Base-by-base conservation (phyloP, 805 yeast genomes). In the Huiozyma naganishii region DNA sequence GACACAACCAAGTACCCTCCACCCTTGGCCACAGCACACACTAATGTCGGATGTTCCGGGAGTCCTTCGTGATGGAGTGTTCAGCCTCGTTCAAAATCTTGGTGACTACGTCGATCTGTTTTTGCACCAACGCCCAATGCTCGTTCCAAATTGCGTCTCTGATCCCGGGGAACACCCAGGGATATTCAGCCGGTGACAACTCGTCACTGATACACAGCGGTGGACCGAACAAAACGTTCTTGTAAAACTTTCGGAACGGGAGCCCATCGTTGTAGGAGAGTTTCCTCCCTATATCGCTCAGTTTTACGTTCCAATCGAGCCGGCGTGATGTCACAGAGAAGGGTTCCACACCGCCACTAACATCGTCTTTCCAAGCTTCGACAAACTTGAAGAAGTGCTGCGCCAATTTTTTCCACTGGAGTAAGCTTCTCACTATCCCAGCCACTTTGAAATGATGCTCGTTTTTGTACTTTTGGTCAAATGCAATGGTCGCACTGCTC, bases 251-350 rank as follows among this genome's bases (percentile, higher is more conserved):
- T 30, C 95, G 68, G 4, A 62, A 53, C 4, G 69, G 69, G 1
- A 73, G 53, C 1, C 74, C 74, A 10, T 65, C 66, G 2, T 65
- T 58, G 9, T 66, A 57, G 7, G 79, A 52, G 46, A 81, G 69
- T 7, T 65, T 60, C 48, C 72, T 74, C 49, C 77, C 80, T 45
- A 83, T 67, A 7, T 64, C 54, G 6, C 73, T 61, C 53, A 84
- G 61, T 47, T 76, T 75, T 7, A 76, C 70, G 61, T 88, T 88
- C 84, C 90, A 83, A 44, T 74, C 75, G 80, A 83, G 74, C 52
- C 97, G 69, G 47, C 74, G 76, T 40, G 77, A 74, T 0, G 87
- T 72, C 33, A 83, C 62, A 42, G 79, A 57, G 2, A 83, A 73
- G 1, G 92, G 85, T 56, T 88, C 94, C 2, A 74, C 52, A 17